Conservation (phyloP, 495 filamentous ascomycete species). For the Xylaria acuta region DNA sequence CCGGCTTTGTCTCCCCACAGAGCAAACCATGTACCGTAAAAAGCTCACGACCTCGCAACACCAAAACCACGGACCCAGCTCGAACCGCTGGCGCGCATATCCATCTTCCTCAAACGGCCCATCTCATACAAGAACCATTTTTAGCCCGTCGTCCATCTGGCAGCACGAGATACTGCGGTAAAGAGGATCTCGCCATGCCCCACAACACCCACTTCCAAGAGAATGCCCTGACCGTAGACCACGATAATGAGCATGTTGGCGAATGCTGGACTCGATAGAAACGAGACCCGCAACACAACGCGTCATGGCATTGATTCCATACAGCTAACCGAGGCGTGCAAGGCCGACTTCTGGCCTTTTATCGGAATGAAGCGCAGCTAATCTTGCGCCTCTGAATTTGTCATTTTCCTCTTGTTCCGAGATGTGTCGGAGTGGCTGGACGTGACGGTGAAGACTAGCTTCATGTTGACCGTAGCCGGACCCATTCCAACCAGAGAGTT, state of each 20-base stretch:
- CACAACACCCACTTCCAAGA: conserved; percentile 15
- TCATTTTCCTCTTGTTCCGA: conserved; percentile 16
- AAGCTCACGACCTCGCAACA: conserved; percentile 6
- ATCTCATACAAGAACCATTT: conserved; percentile 30
- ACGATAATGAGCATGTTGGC: not conserved
- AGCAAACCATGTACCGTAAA: not conserved
- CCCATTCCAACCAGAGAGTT: not conserved
- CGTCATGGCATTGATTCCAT: not conserved
- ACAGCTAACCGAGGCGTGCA: not conserved
- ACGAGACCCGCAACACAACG: conserved; percentile 13
- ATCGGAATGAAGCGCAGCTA: not conserved
- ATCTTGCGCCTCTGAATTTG: conserved; percentile 12
- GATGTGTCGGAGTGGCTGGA: conserved; percentile 19
- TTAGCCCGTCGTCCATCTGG: conserved; percentile 32
- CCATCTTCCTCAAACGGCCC: conserved; percentile 29
- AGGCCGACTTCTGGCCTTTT: not conserved
- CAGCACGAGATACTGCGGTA: conserved; percentile 20
- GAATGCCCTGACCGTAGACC: conserved; percentile 23
- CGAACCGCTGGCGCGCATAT: conserved; percentile 31
- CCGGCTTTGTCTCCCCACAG: conserved; percentile 5
- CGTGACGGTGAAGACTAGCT: conserved; percentile 8
- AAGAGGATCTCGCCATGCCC: conserved; percentile 17
- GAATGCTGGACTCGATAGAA: not conserved
- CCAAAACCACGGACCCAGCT: conserved; percentile 4
- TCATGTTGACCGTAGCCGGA: conserved; percentile 13